A percentile compares a stretch with the other conserved stretches of the same genome.
phyloP scores from a whole-genome alignment of 345 rosid species.

The Eucalyptus paniculata region DNA sequence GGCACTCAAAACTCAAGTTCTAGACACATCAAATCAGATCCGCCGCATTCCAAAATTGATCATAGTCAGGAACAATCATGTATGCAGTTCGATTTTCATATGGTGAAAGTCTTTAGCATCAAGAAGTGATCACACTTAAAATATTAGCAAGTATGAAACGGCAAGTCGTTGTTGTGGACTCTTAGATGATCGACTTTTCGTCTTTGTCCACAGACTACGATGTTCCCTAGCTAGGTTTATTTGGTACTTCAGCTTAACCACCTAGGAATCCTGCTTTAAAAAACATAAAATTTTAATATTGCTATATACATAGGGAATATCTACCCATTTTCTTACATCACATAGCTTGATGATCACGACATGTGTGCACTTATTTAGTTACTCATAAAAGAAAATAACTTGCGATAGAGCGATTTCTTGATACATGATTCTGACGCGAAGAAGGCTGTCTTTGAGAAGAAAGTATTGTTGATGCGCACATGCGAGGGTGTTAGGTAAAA shows the following conservation, averaged over 20 bases:
- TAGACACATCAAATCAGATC: neutral
- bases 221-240: neutral
- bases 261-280: neutral
- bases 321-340: neutral
- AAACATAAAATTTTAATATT: neutral
- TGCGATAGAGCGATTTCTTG: neutral
- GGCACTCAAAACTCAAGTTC: neutral
- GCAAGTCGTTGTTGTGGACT: neutral
- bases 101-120: neutral
- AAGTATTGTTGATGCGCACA: neutral
- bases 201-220: neutral
- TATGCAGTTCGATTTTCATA: neutral
- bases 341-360: neutral
- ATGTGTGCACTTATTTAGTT: neutral
- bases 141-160: neutral
- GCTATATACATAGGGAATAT: neutral
- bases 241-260: neutral
- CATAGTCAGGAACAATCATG: neutral
- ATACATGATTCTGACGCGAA: neutral
- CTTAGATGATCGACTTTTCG: neutral
- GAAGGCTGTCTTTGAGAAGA: neutral
- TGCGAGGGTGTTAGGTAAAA: neutral
- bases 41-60: neutral
- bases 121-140: neutral
- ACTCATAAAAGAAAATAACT: neutral